Conservation (phyloP, 768 basidiomycete genomes). For the Panus rudis region DNA sequence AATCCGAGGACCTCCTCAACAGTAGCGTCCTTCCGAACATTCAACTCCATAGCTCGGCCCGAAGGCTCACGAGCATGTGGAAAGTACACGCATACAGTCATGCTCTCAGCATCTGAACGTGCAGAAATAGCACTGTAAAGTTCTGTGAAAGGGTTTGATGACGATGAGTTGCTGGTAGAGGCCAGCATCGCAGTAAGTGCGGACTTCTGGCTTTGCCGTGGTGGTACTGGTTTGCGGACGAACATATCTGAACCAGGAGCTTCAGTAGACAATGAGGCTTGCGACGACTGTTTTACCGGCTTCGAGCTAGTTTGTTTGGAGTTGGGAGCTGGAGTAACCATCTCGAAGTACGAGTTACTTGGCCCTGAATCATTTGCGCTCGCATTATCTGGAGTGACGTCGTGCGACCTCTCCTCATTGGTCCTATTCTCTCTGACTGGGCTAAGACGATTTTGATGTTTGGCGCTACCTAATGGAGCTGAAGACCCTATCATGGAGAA, state of each 20-base stretch:
- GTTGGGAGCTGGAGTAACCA: slow-evolving; percentile 35
- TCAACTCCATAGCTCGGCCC: slow-evolving; percentile 60
- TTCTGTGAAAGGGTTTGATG: slow-evolving; percentile 82
- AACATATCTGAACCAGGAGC: slow-evolving; percentile 32
- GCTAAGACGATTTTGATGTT: slow-evolving; percentile 18
- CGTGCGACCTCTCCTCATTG: slow-evolving; percentile 22
- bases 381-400: slow-evolving; percentile 20
- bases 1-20: slow-evolving; percentile 96
- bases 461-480: slow-evolving; percentile 36
- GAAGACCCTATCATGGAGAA: slow-evolving; percentile 48
- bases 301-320: neutral
- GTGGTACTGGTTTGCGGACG: slow-evolving; percentile 41
- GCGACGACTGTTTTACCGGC: no score
- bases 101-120: slow-evolving; percentile 49
- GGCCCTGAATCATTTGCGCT: slow-evolving; percentile 17
- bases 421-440: slow-evolving; percentile 39
- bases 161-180: slow-evolving; percentile 44
- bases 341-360: slow-evolving; percentile 45
- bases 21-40: slow-evolving; percentile 79
- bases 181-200: slow-evolving; percentile 72
- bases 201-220: slow-evolving; percentile 43
- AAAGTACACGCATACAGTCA: slow-evolving; percentile 76
- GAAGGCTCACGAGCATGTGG: slow-evolving; percentile 63
- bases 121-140: slow-evolving; percentile 83
- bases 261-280: no score